These are phyloP conservation scores for Colletotrichum sp. DNA, from an alignment of 2,329 filamentous ascomycete species.

Conservation along the genomic window DNA sequence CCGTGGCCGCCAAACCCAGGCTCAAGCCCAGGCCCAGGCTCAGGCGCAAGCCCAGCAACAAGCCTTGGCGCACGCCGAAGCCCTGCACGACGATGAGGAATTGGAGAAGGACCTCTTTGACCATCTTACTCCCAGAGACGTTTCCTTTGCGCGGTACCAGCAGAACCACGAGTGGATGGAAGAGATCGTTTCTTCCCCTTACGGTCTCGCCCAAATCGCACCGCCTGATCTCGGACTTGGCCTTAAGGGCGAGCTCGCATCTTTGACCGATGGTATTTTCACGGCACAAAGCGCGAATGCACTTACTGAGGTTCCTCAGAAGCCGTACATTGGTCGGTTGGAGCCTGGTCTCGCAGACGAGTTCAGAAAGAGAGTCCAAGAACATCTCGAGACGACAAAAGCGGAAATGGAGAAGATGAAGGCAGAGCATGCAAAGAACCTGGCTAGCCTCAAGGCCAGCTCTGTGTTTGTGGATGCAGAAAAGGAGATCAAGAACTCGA, in stretches of 20 bases:
- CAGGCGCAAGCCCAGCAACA: conserved; percentile 29
- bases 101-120: conserved; percentile 87
- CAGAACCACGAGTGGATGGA: conserved; percentile 99
- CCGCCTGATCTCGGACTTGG: conserved; percentile 89
- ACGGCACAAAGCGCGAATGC: conserved; percentile 66
- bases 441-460: conserved; percentile 76
- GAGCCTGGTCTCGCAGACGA: conserved; percentile 80
- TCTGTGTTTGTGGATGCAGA: conserved; percentile 77
- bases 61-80: conserved; percentile 27
- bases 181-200: conserved; percentile 91
- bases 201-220: conserved; percentile 82
- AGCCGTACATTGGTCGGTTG: conserved; percentile 70
- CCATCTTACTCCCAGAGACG: conserved; percentile 84
- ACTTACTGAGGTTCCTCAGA: conserved; percentile 50
- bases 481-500: conserved; percentile 72
- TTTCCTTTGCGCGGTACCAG: conserved; percentile 85
- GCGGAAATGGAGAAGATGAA: conserved; percentile 87
- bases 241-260: conserved; percentile 79
- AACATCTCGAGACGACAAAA: conserved; percentile 75
- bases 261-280: conserved; percentile 85
- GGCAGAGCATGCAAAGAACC: conserved; percentile 74
- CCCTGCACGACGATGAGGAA: conserved; percentile 74
- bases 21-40: conserved; percentile 41
- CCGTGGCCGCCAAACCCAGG: conserved; percentile 34
- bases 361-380: conserved; percentile 79